Base-by-base conservation (phyloP, 441 rosid genomes). In the Viola pubescens region DNA sequence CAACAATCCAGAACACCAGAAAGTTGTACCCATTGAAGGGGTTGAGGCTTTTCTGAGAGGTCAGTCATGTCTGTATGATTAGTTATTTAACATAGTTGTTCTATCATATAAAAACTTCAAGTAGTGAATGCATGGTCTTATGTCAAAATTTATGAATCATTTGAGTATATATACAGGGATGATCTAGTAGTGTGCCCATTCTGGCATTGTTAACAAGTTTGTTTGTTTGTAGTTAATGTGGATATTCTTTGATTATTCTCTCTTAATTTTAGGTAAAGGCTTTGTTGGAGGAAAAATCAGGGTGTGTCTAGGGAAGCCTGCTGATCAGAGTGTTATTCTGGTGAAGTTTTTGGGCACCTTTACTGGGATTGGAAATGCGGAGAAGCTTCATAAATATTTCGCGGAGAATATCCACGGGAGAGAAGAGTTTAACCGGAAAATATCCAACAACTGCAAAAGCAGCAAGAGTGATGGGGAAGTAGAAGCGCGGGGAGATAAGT, bases 11-110 rank as follows among this genome's bases (percentile, higher is more conserved):
- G 71, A 70, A 62, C 77, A 71, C 6, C 82, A 80, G 77, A 71
- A 70, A 43, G 81, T 79, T 55, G 34, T 83, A 63, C 78, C 80
- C 9, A 68, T 79, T 2, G 81, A 81, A 66, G 82, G 71, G 56
- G 72, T 85, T 26, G 79, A 79, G 77, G 70, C 80, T 54, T 75
- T 82, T 68, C 56, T 85, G 38, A 74, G 82, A 79, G 85, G 91
- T 76, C 43, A 74, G 70, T 56, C 11, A 8, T 34, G 48, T 12
- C 57, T 69, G n/a, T 44, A 6, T 47, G 48, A 40, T 59, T 26
- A 48, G 12, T 19, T 56, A 13, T 13, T 61, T 56, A 37, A 14
- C 6, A 4, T 45, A 44, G 11, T 56, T n/a, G n/a, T n/a, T n/a
- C n/a, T n/a, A n/a, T n/a, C n/a, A n/a, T n/a, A n/a, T n/a, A n/a